Evolutionary conservation across 1,284 basidiomycete genomes (phyloP).

Genomic region (Puccinia brachypodii): DNA sequence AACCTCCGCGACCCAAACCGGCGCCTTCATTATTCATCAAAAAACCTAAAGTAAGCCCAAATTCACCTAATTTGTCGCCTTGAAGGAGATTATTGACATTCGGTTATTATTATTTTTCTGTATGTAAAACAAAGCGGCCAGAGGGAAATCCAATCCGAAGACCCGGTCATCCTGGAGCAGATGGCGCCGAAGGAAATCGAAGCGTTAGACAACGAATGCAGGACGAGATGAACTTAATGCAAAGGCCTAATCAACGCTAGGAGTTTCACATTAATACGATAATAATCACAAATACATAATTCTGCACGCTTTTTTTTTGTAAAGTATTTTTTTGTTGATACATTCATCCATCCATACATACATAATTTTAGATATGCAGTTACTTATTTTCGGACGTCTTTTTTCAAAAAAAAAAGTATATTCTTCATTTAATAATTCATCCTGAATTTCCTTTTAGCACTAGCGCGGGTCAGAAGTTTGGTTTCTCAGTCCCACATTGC

Average conservation of each 20-base stretch:
- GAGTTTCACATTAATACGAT: not conserved
- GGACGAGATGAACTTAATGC: constrained; percentile 1
- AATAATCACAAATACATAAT: not conserved
- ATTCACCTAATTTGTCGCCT: not conserved
- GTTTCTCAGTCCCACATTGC: no score
- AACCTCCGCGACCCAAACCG: not conserved
- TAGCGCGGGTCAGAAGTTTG: no score
- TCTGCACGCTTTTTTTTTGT: not conserved
- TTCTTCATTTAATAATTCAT: no score
- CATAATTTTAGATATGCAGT: no score
- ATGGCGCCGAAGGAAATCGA: not conserved
- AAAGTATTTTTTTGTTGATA: not conserved
- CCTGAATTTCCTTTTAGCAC: no score
- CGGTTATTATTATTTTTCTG: not conserved
- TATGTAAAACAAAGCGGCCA: not conserved
- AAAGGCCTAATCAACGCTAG: not conserved
- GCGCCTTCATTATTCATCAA: constrained; percentile 2
- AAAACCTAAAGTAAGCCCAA: constrained; percentile 17
- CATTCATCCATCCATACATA: no score
- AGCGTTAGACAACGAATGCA: constrained; percentile 32
- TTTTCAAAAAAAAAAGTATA: no score
- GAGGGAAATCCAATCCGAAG: constrained; percentile 9
- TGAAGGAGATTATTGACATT: not conserved
- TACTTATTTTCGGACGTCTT: no score
- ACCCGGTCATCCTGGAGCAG: not conserved